These are phyloP conservation scores for Phyllosticta citribraziliensis DNA, from an alignment of 2,329 filamentous ascomycete genomes.

Conservation along the genomic window DNA sequence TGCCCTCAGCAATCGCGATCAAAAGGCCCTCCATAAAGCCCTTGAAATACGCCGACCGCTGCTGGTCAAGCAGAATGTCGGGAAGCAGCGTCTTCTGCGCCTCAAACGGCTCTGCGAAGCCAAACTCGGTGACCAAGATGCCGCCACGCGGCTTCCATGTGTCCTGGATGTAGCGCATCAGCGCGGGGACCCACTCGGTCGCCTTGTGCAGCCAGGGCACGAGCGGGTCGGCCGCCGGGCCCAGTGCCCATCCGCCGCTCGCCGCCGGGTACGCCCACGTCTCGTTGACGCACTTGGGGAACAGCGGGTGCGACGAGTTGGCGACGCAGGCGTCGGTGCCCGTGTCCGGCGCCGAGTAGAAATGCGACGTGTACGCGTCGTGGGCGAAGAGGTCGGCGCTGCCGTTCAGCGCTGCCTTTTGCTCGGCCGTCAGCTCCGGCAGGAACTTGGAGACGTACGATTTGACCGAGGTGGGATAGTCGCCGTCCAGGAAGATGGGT, in stretches of 20 bases:
- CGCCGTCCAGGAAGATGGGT: constrained; percentile 35
- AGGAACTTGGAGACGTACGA: background rate
- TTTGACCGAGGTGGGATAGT: constrained; percentile 35
- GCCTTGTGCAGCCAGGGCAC: constrained; percentile 25
- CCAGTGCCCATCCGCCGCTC: constrained; percentile 33
- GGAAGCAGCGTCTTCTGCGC: constrained; percentile 18
- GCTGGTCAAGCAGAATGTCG: constrained; percentile 22
- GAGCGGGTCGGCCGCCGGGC: constrained; percentile 19
- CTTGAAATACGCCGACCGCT: constrained; percentile 23
- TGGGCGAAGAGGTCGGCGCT: constrained; percentile 25
- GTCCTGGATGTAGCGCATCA: constrained; percentile 25
- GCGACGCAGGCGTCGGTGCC: constrained; percentile 28
- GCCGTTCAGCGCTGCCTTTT: background rate
- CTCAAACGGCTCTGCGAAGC: constrained; percentile 28
- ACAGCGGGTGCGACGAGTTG: constrained; percentile 25
- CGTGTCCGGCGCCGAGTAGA: constrained; percentile 23
- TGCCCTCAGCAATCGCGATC: constrained; percentile 32
- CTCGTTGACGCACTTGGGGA: constrained; percentile 27
- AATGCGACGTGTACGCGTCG: constrained; percentile 27
- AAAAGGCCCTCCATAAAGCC: constrained; percentile 26
- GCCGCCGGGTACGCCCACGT: constrained; percentile 35
- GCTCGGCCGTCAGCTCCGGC: background rate
- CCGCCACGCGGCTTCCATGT: constrained; percentile 18
- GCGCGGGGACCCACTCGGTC: constrained; percentile 24
- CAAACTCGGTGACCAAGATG: constrained; percentile 28